phyloP scores from a whole-genome alignment of 164 flowering plant species.

The Saururus chinensis region DNA sequence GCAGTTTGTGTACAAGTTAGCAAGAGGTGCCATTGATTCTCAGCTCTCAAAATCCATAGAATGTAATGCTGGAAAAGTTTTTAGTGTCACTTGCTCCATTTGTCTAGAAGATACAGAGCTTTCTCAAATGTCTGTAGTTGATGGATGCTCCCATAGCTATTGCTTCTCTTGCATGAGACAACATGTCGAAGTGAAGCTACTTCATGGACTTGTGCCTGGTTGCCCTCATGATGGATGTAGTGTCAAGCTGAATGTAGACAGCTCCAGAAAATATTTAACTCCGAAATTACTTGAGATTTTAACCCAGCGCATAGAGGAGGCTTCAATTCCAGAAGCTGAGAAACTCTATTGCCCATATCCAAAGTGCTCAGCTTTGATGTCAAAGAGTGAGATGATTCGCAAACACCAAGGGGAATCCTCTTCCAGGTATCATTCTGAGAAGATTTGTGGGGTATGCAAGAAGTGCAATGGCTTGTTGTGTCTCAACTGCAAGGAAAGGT shows the following conservation, averaged over 20 bases:
- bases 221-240: slow-evolving; percentile 75
- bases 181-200: slow-evolving; percentile 75
- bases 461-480: slow-evolving; percentile 58
- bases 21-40: slow-evolving; percentile 64
- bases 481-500: slow-evolving; percentile 64
- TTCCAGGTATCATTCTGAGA: slow-evolving; percentile 3
- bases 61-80: slow-evolving; percentile 9
- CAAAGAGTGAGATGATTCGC: slow-evolving; percentile 27
- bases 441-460: slow-evolving; percentile 33
- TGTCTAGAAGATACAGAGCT: slow-evolving; percentile 57
- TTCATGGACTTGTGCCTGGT: slow-evolving; percentile 42
- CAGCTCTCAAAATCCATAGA: slow-evolving; percentile 25
- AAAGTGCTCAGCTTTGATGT: slow-evolving; percentile 75
- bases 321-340: slow-evolving; percentile 54
- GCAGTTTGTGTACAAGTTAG: slow-evolving; percentile 48
- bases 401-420: slow-evolving; percentile 4
- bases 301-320: slow-evolving; percentile 49
- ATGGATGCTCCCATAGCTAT: slow-evolving; percentile 57
- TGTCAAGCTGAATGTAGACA: slow-evolving; percentile 39
- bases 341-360: slow-evolving; percentile 85
- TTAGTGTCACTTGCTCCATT: slow-evolving; percentile 50
- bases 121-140: slow-evolving; percentile 44
- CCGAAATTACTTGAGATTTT: slow-evolving; percentile 45
- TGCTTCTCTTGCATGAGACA: slow-evolving; percentile 80
- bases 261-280: slow-evolving; percentile 46